These are phyloP conservation scores for Fusarium paranaense DNA, from an alignment of 2,329 filamentous ascomycete genomes.

Conservation along the genomic window DNA sequence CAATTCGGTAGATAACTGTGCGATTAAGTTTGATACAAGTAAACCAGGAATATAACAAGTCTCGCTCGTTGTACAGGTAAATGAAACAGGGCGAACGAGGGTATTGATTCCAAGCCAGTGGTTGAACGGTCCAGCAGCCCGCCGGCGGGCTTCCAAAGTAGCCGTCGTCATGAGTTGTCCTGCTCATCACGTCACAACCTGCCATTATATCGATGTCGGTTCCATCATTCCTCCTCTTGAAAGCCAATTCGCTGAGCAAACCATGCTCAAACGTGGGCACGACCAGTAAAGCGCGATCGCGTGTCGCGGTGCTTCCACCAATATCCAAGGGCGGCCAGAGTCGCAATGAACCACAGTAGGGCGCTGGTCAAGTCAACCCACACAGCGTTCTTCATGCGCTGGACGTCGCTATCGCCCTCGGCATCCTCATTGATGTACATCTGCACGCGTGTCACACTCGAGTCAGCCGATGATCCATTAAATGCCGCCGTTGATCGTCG, in stretches of 20 bases:
- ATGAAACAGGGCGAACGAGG: constrained; percentile 9
- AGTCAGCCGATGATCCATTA: constrained; percentile 19
- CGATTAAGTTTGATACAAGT: constrained; percentile 20
- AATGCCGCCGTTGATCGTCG: constrained; percentile 1
- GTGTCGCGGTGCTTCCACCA: constrained; percentile 69
- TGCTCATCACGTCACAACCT: not conserved
- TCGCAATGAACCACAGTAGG: constrained; percentile 79
- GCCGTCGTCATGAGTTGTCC: constrained; percentile 8
- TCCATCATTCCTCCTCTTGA: constrained; percentile 8
- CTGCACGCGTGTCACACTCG: constrained; percentile 42
- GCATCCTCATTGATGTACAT: constrained; percentile 79
- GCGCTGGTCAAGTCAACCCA: constrained; percentile 84
- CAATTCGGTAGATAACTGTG: constrained; percentile 12
- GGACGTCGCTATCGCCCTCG: constrained; percentile 71
- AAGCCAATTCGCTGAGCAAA: not conserved
- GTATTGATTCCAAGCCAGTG: constrained; percentile 12
- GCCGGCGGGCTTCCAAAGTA: constrained; percentile 24
- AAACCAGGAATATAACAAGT: constrained; percentile 20
- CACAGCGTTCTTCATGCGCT: constrained; percentile 86
- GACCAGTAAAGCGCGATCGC: constrained; percentile 68
- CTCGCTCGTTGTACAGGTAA: constrained; percentile 1
- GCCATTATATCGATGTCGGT: not conserved
- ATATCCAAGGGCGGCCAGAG: constrained; percentile 65
- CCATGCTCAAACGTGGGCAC: constrained; percentile 61
- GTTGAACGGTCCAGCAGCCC: constrained; percentile 13